Evolutionary conservation across 2,329 filamentous ascomycete species (phyloP), one percentile per base, ranked within the genome.

Genomic region (Xylariaceae sp.): DNA sequence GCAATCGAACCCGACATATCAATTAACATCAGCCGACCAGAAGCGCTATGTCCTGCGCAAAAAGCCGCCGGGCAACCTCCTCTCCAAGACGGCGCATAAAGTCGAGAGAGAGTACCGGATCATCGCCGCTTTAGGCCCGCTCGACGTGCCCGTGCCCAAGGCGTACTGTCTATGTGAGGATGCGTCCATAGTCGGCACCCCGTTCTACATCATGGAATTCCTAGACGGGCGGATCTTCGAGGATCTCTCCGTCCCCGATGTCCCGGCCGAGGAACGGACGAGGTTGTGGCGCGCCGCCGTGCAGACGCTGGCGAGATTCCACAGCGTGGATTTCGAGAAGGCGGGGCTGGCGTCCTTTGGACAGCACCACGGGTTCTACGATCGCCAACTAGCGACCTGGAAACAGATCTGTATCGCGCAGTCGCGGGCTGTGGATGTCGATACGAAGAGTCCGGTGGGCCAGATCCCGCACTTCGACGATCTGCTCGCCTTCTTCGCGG

Each of bases 201-300:
- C 91, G 4, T 99, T 97, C 72, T 97, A 99, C 74, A 86, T 97
- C 67, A 97, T 99, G 94, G 86, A 90, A 70, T 97, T 94, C 70
- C 79, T 97, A 58, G 88, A 95, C 67, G 94, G 94, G 26, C 86
- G 94, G 66, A 95, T 96, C 73, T 89, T 97, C 67, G 89, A 92
- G 67, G 90, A 97, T 72, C 87, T 91, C 43, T 77, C 86, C 34
- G 85, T 97, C 68, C 91, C 58, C 84, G 91, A 47, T 2, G 86
- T 77, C 9, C 82, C 90, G 30, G 72, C 87, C 0, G 77, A 77
- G 41, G 86, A 95, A 62, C 81, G 92, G 56, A 83, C 75, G 34
- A 81, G 82, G 65, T 87, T 96, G 84, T 97, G 92, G 92, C 83
- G 83, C 65, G 88, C 87, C 61, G 92, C 92, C 31, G 79, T 95